Evolutionary conservation across 495 filamentous ascomycete genomes (phyloP).

Genomic region (Tuber magnatum): DNA sequence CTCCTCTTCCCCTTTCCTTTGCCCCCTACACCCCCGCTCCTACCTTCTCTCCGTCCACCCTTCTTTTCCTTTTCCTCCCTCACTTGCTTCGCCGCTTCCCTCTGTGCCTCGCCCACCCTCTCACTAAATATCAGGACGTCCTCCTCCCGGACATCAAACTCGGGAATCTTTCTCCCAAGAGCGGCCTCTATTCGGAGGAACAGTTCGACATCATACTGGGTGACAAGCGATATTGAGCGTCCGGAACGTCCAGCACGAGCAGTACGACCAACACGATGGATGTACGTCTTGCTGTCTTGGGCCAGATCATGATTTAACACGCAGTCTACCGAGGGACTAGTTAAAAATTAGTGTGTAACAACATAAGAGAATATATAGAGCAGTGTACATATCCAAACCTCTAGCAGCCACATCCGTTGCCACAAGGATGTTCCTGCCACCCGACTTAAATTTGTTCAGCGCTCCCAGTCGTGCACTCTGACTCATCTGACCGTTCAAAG

Average conservation of each 20-base stretch:
- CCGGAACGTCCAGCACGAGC: slow-evolving; percentile 83
- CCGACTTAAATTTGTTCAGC: slow-evolving; percentile 75
- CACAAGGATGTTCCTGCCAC: slow-evolving; percentile 74
- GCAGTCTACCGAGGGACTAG: slow-evolving; percentile 66
- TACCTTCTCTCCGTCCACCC: slow-evolving; percentile 50
- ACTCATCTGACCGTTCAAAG: slow-evolving; percentile 80
- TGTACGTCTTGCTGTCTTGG: slow-evolving; percentile 70
- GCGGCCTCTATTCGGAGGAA: slow-evolving; percentile 78
- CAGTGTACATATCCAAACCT: slow-evolving; percentile 69
- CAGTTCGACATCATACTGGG: slow-evolving; percentile 87
- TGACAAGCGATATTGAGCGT: slow-evolving; percentile 71
- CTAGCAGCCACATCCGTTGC: slow-evolving; percentile 92
- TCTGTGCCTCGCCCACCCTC: slow-evolving; percentile 75
- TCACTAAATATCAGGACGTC: slow-evolving; percentile 80
- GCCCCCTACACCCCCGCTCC: slow-evolving; percentile 30
- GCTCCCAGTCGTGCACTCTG: slow-evolving; percentile 78
- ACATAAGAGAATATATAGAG: background rate
- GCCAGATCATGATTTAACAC: slow-evolving; percentile 78
- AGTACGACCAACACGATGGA: slow-evolving; percentile 90
- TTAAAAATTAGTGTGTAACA: background rate
- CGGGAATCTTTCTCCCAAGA: slow-evolving; percentile 64
- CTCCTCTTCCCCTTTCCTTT: slow-evolving; percentile 33
- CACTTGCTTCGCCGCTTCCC: slow-evolving; percentile 72
- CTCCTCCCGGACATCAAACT: slow-evolving; percentile 64
- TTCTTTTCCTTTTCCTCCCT: slow-evolving; percentile 72